phyloP scores from a whole-genome alignment of 1,284 basidiomycete species.

The Leccinum angustisporum region DNA sequence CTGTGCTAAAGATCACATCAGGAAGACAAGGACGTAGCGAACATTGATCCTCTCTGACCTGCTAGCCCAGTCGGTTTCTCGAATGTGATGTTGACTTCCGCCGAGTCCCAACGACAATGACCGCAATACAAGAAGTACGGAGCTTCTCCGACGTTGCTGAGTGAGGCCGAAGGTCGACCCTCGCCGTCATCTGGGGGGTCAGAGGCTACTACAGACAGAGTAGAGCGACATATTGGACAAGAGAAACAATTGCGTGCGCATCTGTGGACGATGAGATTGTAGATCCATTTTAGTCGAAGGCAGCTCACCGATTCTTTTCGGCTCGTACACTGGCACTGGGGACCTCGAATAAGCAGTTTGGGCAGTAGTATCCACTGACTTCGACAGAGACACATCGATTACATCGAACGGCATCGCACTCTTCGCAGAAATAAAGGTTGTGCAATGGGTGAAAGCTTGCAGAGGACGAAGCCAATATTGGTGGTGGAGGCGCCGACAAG shows the following conservation, averaged over 20 bases:
- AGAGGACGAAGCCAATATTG: slow-evolving; percentile 70
- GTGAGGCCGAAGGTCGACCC: slow-evolving; percentile 47
- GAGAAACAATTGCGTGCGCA: slow-evolving; percentile 97
- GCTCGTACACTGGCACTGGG: slow-evolving; percentile 93
- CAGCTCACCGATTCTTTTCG: slow-evolving; percentile 85
- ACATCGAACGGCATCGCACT: slow-evolving; percentile 94
- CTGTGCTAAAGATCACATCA: slow-evolving; percentile 58
- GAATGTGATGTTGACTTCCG: slow-evolving; percentile 86
- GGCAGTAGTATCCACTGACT: slow-evolving; percentile 96
- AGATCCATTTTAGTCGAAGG: neutral
- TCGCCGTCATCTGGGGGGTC: slow-evolving; percentile 73
- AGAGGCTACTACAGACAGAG: slow-evolving; percentile 83
- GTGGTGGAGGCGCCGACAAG: slow-evolving; percentile 67
- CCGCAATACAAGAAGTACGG: slow-evolving; percentile 92
- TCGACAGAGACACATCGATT: slow-evolving; percentile 90
- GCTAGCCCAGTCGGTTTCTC: slow-evolving; percentile 96
- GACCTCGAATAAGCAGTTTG: slow-evolving; percentile 98
- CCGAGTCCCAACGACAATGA: slow-evolving; percentile 94
- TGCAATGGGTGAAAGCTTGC: slow-evolving; percentile 81
- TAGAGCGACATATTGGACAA: slow-evolving; percentile 90
- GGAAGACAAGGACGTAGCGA: neutral
- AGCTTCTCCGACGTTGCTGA: slow-evolving; percentile 69
- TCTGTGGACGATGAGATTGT: slow-evolving; percentile 44
- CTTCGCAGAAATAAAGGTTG: slow-evolving; percentile 94
- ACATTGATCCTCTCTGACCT: slow-evolving; percentile 48